Conservation (phyloP, 768 basidiomycete genomes). For the Kwoniella europaea region DNA sequence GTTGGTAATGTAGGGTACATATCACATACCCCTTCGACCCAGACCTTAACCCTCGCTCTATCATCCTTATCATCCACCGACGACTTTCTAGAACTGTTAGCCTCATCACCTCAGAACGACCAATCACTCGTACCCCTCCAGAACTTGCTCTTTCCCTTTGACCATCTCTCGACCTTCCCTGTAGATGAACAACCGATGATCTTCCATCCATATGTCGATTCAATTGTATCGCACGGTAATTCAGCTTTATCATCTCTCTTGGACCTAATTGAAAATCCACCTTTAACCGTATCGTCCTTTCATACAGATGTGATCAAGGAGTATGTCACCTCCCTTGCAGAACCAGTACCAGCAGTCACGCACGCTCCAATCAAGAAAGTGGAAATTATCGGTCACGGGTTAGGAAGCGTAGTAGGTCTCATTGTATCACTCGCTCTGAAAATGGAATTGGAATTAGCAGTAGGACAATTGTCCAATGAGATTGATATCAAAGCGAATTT, state of each 20-base stretch:
- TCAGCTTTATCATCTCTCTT: slow-evolving; percentile 35
- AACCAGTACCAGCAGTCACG: background rate
- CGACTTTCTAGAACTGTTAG: slow-evolving; percentile 42
- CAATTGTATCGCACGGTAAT: slow-evolving; percentile 37
- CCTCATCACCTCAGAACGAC: slow-evolving; percentile 19
- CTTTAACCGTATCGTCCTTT: slow-evolving; percentile 11
- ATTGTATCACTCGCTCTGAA: slow-evolving; percentile 42
- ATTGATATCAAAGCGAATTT: slow-evolving; percentile 38
- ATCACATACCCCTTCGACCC: slow-evolving; percentile 46
- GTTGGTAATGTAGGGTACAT: slow-evolving; percentile 42
- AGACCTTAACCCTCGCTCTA: slow-evolving; percentile 48
- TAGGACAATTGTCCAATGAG: background rate
- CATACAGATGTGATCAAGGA: slow-evolving; percentile 21
- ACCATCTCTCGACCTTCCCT: background rate
- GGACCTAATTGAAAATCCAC: slow-evolving; percentile 37
- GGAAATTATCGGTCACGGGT: slow-evolving; percentile 50
- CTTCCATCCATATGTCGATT: slow-evolving; percentile 35
- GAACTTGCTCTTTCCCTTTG: slow-evolving; percentile 37
- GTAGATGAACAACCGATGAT: slow-evolving; percentile 22
- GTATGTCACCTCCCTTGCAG: slow-evolving; percentile 20
- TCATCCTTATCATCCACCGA: slow-evolving; percentile 43
- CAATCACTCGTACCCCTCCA: slow-evolving; percentile 36
- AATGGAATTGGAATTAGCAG: slow-evolving; percentile 20
- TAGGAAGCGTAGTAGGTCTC: slow-evolving; percentile 43
- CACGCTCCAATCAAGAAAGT: slow-evolving; percentile 33